These are phyloP conservation scores for Atkinsonella texensis DNA, from an alignment of 2,329 filamentous ascomycete genomes.

Conservation along the genomic window DNA sequence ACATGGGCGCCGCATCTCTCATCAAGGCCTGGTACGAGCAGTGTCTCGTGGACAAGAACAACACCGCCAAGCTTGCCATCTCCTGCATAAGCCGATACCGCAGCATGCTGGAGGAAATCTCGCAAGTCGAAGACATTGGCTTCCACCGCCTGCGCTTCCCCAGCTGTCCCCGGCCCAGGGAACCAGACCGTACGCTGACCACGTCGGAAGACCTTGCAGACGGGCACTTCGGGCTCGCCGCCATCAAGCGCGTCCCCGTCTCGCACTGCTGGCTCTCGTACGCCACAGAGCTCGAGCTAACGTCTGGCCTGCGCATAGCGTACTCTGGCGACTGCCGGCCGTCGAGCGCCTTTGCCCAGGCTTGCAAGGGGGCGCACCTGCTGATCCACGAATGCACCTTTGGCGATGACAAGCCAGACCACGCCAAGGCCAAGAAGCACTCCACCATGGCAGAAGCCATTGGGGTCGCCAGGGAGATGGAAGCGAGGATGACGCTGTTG, in stretches of 20 bases:
- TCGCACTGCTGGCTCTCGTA: constrained; percentile 69
- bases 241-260: constrained; percentile 57
- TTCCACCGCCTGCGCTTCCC: constrained; percentile 38
- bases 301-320: constrained; percentile 70
- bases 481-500: constrained; percentile 65
- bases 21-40: constrained; percentile 67
- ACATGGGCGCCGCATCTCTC: constrained; percentile 73
- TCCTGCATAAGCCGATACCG: constrained; percentile 62
- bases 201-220: constrained; percentile 28
- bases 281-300: constrained; percentile 67
- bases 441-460: constrained; percentile 81
- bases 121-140: constrained; percentile 64
- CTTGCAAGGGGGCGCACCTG: constrained; percentile 66
- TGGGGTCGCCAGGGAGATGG: constrained; percentile 63
- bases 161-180: constrained; percentile 12
- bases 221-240: constrained; percentile 46
- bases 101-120: constrained; percentile 67
- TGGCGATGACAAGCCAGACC: constrained; percentile 66
- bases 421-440: constrained; percentile 82
- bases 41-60: constrained; percentile 23
- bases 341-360: constrained; percentile 51
- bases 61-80: constrained; percentile 42
- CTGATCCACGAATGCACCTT: constrained; percentile 96
- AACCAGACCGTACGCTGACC: constrained; percentile 16
- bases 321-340: constrained; percentile 94